phyloP scores from a whole-genome alignment of 768 basidiomycete species.

The Suillus decipiens region DNA sequence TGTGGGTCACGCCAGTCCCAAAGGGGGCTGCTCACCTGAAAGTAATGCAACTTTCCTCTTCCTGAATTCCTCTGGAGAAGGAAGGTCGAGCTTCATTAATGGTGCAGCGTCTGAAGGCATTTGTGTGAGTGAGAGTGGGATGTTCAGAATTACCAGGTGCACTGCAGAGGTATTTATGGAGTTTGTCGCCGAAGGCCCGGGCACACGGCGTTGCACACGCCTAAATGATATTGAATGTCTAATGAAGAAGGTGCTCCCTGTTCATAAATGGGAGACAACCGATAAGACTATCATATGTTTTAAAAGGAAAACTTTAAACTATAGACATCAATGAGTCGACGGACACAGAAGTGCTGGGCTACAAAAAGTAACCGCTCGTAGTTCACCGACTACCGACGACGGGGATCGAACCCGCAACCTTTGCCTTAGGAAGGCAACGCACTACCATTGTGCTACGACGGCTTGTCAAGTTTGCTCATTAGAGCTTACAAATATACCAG shows the following conservation, averaged over 20 bases:
- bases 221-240: background rate
- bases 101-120: slow-evolving; percentile 11
- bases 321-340: too few species aligned
- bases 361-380: background rate
- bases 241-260: background rate
- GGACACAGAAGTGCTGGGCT: too few species aligned
- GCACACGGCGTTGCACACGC: background rate
- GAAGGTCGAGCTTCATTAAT: slow-evolving; percentile 58
- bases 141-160: background rate
- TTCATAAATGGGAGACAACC: too few species aligned
- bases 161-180: background rate
- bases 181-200: too few species aligned
- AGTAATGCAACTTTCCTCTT: slow-evolving; percentile 93
- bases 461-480: background rate
- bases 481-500: background rate
- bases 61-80: slow-evolving; percentile 78
- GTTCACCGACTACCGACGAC: slow-evolving; percentile 7
- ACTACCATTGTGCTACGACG: slow-evolving; percentile 7
- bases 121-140: background rate
- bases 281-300: too few species aligned
- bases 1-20: background rate
- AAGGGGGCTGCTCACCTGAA: slow-evolving; percentile 57
- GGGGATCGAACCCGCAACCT: slow-evolving; percentile 7
- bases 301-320: too few species aligned
- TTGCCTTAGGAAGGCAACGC: slow-evolving; percentile 7